A percentile compares a stretch with the other conserved stretches of the same genome.
phyloP scores from a whole-genome alignment of 129 eudicot species.

The Kitagawia praeruptora region DNA sequence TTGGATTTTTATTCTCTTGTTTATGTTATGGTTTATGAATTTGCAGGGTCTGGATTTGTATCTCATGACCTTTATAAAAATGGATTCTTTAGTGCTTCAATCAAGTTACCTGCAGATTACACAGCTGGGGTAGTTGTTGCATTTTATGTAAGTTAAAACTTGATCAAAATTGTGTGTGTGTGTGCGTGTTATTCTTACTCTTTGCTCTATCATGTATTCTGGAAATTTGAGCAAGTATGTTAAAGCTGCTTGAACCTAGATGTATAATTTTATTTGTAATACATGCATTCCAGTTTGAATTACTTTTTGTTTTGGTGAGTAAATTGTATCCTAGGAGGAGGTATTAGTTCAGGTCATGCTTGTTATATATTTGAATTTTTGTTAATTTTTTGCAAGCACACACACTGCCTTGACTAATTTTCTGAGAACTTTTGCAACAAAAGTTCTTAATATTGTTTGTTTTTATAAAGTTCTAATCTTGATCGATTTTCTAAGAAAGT shows the following conservation, averaged over 20 bases:
- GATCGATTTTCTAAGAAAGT: neutral
- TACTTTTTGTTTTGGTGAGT: too few relatives aligned
- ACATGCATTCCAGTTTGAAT: too few relatives aligned
- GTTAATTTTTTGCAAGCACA: too few relatives aligned
- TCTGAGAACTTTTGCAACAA: neutral
- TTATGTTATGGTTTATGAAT: neutral
- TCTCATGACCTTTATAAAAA: constrained; percentile 23
- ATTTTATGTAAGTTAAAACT: constrained; percentile 22
- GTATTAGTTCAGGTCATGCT: too few relatives aligned
- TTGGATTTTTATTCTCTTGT: neutral
- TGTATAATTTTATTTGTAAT: too few relatives aligned
- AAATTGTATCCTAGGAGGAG: too few relatives aligned
- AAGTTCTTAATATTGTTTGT: neutral
- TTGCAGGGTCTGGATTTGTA: constrained; percentile 32
- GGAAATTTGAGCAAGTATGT: too few relatives aligned
- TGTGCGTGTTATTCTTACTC: neutral
- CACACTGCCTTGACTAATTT: neutral
- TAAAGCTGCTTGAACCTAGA: too few relatives aligned
- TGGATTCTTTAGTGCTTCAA: constrained; percentile 31
- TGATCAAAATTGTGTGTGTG: too few relatives aligned
- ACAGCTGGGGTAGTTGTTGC: constrained; percentile 37
- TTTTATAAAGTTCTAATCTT: neutral
- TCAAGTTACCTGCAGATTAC: constrained; percentile 31
- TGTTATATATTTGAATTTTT: too few relatives aligned
- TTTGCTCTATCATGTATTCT: too few relatives aligned